Conservation (phyloP, 2,329 filamentous ascomycete species). For the Cucurbitaria berberidis region DNA sequence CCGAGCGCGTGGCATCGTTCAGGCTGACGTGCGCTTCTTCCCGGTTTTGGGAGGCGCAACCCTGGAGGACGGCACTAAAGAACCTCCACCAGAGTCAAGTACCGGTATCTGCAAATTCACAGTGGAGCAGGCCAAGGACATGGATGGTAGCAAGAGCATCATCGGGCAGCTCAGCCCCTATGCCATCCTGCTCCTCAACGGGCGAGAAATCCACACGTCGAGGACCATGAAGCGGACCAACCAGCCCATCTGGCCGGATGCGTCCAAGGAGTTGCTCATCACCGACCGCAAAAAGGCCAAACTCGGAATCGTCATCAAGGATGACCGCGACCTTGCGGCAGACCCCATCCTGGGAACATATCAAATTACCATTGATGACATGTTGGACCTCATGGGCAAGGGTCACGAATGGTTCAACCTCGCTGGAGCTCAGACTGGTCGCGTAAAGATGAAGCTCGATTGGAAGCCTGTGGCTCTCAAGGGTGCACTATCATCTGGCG, state of each 20-base stretch:
- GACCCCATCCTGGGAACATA: conserved; percentile 90
- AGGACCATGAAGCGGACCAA: conserved; percentile 96
- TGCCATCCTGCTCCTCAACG: conserved; percentile 84
- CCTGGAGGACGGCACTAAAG: conserved; percentile 75
- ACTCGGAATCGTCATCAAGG: conserved; percentile 91
- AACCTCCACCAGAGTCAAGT: conserved; percentile 85
- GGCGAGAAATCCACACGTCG: conserved; percentile 86
- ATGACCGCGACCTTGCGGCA: conserved; percentile 82
- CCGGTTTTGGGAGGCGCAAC: conserved; percentile 79
- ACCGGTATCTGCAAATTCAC: conserved; percentile 94
- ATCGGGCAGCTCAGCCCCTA: conserved; percentile 93
- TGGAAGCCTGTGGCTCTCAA: conserved; percentile 95
- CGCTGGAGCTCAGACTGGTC: conserved; percentile 77
- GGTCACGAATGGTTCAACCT: conserved; percentile 97
- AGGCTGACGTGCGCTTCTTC: conserved; percentile 91
- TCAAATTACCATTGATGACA: conserved; percentile 93
- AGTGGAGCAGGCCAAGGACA: conserved; percentile 93
- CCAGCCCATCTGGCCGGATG: conserved; percentile 94
- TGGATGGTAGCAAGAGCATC: conserved; percentile 90
- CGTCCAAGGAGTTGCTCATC: conserved; percentile 91
- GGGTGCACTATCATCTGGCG: conserved; percentile 77
- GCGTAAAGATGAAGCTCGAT: conserved; percentile 86
- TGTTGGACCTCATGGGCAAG: conserved; percentile 88
- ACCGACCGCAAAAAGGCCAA: conserved; percentile 91
- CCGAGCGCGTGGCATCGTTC: conserved; percentile 79